Conservation (phyloP, 2,329 filamentous ascomycete genomes). For the Hirsutella rhossiliensis region DNA sequence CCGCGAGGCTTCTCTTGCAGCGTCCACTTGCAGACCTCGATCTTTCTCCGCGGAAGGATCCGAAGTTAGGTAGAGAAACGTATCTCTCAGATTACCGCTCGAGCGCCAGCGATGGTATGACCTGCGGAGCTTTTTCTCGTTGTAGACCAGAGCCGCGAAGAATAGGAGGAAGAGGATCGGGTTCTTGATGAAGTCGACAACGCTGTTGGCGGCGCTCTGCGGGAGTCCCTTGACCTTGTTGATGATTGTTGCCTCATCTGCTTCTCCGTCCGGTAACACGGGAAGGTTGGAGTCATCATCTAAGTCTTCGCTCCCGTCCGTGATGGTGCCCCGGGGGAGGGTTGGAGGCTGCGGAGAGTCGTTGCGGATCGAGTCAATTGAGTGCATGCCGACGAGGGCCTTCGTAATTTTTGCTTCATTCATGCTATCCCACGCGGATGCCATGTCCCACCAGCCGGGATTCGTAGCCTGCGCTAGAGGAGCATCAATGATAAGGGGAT, state of each 20-base stretch:
- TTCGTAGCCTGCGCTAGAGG: conserved; percentile 32
- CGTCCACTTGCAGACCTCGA: neutral
- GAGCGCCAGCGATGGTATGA: conserved; percentile 21
- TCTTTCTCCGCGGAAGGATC: conserved; percentile 1
- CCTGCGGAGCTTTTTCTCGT: conserved; percentile 32
- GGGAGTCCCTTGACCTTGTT: conserved; percentile 39
- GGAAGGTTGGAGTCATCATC: conserved; percentile 23
- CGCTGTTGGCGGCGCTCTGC: conserved; percentile 33
- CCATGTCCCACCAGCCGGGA: conserved; percentile 35
- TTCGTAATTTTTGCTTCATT: conserved; percentile 39
- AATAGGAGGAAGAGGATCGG: conserved; percentile 37
- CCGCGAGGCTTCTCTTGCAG: neutral
- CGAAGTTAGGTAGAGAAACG: conserved; percentile 6
- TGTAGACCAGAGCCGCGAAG: conserved; percentile 27
- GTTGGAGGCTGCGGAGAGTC: conserved; percentile 22
- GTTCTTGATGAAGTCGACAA: conserved; percentile 44
- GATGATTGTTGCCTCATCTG: conserved; percentile 30
- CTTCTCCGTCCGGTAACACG: conserved; percentile 9
- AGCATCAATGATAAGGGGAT: conserved; percentile 71
- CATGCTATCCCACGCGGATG: conserved; percentile 25
- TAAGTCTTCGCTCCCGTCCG: conserved; percentile 15
- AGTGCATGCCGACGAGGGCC: conserved; percentile 61
- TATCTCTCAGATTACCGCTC: conserved; percentile 16
- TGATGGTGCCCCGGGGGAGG: conserved; percentile 21
- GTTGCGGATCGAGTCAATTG: conserved; percentile 31